Evolutionary conservation across 441 rosid species (phyloP), one percentile per base, ranked within the genome.

Genomic region (Sinapis alba): DNA sequence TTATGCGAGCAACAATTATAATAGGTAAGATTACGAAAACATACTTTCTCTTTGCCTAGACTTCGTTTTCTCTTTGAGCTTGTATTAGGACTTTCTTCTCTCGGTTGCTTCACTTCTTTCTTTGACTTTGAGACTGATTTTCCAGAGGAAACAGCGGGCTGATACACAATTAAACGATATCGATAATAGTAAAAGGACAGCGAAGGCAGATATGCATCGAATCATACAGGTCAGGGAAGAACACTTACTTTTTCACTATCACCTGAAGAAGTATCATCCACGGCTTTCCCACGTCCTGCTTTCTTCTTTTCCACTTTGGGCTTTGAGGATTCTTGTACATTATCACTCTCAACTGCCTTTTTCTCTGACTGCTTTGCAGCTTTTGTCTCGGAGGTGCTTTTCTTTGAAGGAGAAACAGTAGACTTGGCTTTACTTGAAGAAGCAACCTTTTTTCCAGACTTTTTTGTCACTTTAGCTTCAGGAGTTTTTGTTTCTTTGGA

Each of bases 321-420:
- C 69, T 83, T 90, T 30, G 65, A 80, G 65, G 88, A 80, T 78
- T 87, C 95, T 50, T 56, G 85, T 43, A 71, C 73, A 38, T 81
- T 77, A 68, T 75, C 81, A 69, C 84, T 80, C 57, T 68, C 79
- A 38, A 69, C 87, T 54, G 72, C 84, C 84, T 85, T 92, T 80
- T 87, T 92, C 71, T 83, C 80, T 38, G 84, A 73, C 75, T 64
- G 86, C 79, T 90, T 88, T 41, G 66, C 67, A 57, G 70, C 69
- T 80, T 92, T 92, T 61, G 74, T 80, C 69, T 89, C 93, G 24
- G 86, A 76, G 72, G 86, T 89, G 81, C 83, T 82, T 79, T 89
- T 90, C 79, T 87, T 88, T 56, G 87, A 79, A 67, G 75, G 68
- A 45, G 59, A 75, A 68, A 73, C 51, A 10, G 79, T 60, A 76